Percentiles rank a stretch among this genome's conserved stretches.
phyloP scores from a whole-genome alignment of 495 filamentous ascomycete species.

The Penicillium subrubescens region DNA sequence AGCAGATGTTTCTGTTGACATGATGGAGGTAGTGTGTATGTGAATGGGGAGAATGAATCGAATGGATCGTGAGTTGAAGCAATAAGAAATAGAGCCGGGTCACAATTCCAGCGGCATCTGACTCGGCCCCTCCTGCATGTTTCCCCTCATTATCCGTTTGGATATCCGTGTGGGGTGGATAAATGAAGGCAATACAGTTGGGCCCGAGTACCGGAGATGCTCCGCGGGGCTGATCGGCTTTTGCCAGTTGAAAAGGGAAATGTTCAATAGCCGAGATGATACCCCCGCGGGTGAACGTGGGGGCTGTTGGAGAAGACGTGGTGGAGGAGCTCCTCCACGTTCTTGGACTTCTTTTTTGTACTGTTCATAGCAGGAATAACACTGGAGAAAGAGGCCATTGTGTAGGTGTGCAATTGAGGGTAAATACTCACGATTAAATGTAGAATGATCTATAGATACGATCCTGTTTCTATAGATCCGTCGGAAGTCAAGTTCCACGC shows the following conservation, averaged over 20 bases:
- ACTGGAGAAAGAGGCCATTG: not conserved
- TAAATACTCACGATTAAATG: not conserved
- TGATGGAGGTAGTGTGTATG: not conserved
- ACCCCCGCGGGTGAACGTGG: constrained; percentile 9
- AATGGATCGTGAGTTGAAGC: not conserved
- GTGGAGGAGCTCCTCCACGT: constrained; percentile 1
- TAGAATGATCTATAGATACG: not conserved
- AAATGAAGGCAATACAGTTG: not conserved
- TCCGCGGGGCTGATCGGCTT: constrained; percentile 36
- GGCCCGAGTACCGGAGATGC: constrained; percentile 27
- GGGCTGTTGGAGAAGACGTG: not conserved
- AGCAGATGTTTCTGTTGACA: constrained; percentile 29
- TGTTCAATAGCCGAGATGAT: constrained; percentile 35
- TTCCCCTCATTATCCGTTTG: constrained; percentile 16
- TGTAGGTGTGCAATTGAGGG: not conserved
- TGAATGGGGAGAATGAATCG: not conserved
- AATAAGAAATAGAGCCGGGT: constrained; percentile 2
- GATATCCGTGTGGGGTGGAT: constrained; percentile 4
- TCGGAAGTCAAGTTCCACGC: not conserved
- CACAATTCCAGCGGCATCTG: constrained; percentile 7
- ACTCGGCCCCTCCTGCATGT: not conserved
- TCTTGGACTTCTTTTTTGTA: not conserved
- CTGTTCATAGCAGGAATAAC: not conserved
- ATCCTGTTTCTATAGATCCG: not conserved
- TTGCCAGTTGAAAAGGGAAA: constrained; percentile 21